Evolutionary conservation across 2,329 filamentous ascomycete genomes (phyloP).

Genomic region (Epichloe baconii): DNA sequence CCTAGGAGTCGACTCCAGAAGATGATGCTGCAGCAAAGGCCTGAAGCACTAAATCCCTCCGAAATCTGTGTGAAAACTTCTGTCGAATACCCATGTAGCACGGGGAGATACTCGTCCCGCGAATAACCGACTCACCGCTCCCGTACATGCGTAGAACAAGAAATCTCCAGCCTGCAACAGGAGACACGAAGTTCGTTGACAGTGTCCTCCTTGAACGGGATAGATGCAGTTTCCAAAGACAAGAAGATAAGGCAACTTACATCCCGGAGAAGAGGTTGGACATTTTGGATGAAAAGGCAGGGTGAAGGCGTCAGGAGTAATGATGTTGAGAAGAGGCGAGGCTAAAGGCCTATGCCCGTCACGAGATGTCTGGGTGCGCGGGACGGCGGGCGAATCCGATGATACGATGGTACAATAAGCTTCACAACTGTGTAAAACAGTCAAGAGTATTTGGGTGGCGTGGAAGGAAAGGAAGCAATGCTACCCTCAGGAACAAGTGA

Average conservation of each 20-base stretch:
- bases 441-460: background rate
- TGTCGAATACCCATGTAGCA: background rate
- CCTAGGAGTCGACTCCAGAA: background rate
- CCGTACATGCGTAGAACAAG: background rate
- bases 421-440: background rate
- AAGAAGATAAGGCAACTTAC: constrained; percentile 30
- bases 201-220: background rate
- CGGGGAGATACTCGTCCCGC: background rate
- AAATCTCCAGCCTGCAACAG: no score
- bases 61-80: background rate
- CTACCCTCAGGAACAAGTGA: background rate
- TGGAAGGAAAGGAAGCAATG: background rate
- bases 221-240: background rate
- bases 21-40: background rate
- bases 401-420: background rate
- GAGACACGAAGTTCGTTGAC: background rate
- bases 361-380: constrained; percentile 3
- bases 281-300: constrained; percentile 26
- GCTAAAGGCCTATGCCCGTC: constrained; percentile 3
- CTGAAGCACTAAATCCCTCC: background rate
- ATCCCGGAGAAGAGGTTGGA: constrained; percentile 50
- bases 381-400: background rate
- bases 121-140: background rate
- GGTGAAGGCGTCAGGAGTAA: constrained; percentile 3
- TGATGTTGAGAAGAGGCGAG: constrained; percentile 1